Evolutionary conservation across 2,329 filamentous ascomycete genomes (phyloP), one percentile per base, ranked within the genome.

Genomic region (Ascochyta viciae-villosae): DNA sequence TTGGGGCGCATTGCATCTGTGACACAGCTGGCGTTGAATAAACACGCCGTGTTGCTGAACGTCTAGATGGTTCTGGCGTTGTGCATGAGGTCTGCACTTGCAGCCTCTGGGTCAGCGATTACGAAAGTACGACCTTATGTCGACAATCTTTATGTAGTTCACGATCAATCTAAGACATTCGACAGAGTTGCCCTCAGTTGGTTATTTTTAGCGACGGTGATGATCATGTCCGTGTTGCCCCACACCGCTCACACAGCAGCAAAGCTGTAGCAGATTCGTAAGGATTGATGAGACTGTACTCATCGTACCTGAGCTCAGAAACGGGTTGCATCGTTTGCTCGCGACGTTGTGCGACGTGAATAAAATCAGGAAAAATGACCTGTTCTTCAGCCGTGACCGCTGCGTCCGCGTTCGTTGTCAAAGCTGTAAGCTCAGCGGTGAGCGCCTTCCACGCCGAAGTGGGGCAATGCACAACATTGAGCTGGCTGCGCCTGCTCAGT

Each of bases 141-240:
- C 23, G 45, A 47, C 50, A 33, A 29, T 39, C 19, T 33, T 23
- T 33, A 45, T 41, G 49, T 42, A 54, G 50, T 54, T 34, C 33
- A 49, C 35, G 37, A 56, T 40, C 39, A 49, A 58, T 45, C 24
- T 15, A 53, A 38, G 31, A 48, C 40, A 50, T 31, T 39, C 37
- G 31, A 54, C 51, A 38, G 6, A 43, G n/a, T 42, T 31, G 29
- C 35, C 29, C 27, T 15, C 6, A 22, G 23, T 4, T 35, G 39
- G 41, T 63, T 71, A 70, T 70, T 63, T 68, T 71, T 72, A 68
- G 29, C 29, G 13, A 13, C 29, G 2, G 68, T 60, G 54, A 61
- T 31, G 29, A 26, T 59, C 63, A 63, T 65, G 58, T 61, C 54
- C 60, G 44, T 61, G 42, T 50, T 60, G 58, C 54, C 16, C 37